A percentile compares a stretch with the other conserved stretches of the same genome.
Evolutionary conservation across 768 basidiomycete genomes (phyloP).

Genomic region (Candolleomyces eurysporus): DNA sequence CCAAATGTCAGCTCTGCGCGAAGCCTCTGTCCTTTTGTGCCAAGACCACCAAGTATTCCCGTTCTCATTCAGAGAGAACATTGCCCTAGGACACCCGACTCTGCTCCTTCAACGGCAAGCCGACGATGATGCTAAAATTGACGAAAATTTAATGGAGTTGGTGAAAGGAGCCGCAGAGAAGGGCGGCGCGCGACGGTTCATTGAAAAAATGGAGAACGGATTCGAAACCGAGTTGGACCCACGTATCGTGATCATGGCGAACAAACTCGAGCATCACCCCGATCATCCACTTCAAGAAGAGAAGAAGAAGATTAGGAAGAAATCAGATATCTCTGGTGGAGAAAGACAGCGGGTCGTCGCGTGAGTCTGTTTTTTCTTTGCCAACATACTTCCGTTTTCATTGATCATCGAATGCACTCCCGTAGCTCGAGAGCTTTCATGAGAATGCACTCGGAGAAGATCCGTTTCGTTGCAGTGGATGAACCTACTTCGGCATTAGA

Average conservation of each 20-base stretch:
- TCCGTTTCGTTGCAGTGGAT: constrained; percentile 52
- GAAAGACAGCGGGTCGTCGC: constrained; percentile 49
- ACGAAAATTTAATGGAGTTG: constrained; percentile 7
- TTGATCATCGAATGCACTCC: neutral
- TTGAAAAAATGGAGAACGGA: constrained; percentile 35
- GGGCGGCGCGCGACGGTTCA: constrained; percentile 39
- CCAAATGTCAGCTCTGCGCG: constrained; percentile 25
- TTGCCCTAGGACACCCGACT: constrained; percentile 24
- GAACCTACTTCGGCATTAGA: constrained; percentile 61
- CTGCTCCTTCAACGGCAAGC: constrained; percentile 8
- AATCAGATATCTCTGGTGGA: constrained; percentile 37
- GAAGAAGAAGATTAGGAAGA: constrained; percentile 22
- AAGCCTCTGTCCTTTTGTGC: constrained; percentile 30
- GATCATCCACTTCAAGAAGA: constrained; percentile 24
- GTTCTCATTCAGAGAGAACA: constrained; percentile 34
- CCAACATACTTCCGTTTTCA: constrained; percentile 4
- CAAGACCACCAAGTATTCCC: constrained; percentile 38
- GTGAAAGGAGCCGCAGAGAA: constrained; percentile 33
- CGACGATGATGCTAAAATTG: too few species aligned
- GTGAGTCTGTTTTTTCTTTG: constrained; percentile 31
- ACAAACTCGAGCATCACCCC: constrained; percentile 23
- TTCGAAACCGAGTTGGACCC: constrained; percentile 39
- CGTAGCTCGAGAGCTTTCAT: constrained; percentile 44
- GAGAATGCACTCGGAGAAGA: constrained; percentile 34
- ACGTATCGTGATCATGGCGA: constrained; percentile 14